phyloP scores from a whole-genome alignment of 1,284 basidiomycete genomes.

The Trametes hirsuta region DNA sequence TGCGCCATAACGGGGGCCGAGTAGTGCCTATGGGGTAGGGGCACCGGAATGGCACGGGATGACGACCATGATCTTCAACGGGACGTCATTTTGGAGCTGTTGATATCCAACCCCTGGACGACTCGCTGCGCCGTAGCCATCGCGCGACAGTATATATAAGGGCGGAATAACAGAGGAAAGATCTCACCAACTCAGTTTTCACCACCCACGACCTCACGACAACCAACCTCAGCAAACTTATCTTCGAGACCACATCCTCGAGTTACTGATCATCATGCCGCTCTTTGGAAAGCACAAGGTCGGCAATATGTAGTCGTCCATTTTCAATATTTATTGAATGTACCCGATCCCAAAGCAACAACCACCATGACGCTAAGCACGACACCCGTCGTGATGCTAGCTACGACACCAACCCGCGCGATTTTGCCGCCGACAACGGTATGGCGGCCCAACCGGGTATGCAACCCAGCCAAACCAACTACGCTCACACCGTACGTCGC shows the following conservation, averaged over 20 bases:
- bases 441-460: background rate
- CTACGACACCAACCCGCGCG: background rate
- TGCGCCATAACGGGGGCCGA: too few relatives aligned
- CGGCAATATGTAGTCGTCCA: background rate
- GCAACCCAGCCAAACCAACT: constrained; percentile 4
- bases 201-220: background rate
- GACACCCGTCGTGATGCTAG: constrained; percentile 4
- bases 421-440: background rate
- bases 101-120: background rate
- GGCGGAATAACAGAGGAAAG: background rate
- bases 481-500: constrained; percentile 1
- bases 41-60: background rate
- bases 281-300: constrained; percentile 31
- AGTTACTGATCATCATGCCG: constrained; percentile 21
- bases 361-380: constrained; percentile 2
- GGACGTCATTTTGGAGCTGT: constrained; percentile 14
- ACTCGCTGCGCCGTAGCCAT: background rate
- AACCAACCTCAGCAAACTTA: background rate
- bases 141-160: constrained; percentile 1
- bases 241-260: background rate
- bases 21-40: background rate
- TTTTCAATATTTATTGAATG: too few relatives aligned
- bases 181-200: background rate
- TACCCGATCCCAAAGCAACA: background rate
- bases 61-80: background rate